These are phyloP conservation scores for Immersiella caudata DNA, from an alignment of 495 filamentous ascomycete genomes.

Conservation along the genomic window DNA sequence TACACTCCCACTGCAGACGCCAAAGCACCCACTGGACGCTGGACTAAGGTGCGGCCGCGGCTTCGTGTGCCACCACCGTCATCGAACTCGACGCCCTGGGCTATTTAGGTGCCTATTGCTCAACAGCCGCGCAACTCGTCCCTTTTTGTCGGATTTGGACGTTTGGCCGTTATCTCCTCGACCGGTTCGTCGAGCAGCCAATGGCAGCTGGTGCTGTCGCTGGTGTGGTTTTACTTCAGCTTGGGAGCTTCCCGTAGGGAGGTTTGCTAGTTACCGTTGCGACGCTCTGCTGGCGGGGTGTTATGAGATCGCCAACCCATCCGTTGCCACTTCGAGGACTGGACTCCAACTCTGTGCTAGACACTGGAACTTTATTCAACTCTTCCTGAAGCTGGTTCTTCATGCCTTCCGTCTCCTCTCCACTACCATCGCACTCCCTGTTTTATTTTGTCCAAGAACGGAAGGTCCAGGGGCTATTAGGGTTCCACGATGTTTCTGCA, in stretches of 20 bases:
- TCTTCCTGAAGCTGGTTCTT: conserved; percentile 21
- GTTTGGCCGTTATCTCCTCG: background rate
- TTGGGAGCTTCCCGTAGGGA: background rate
- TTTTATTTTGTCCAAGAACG: background rate
- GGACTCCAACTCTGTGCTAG: background rate
- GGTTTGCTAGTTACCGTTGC: background rate
- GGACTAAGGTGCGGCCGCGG: background rate
- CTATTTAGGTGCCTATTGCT: background rate
- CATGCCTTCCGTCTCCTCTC: conserved; percentile 1
- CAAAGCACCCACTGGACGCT: background rate
- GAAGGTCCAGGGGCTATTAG: background rate
- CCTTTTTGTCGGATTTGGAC: background rate
- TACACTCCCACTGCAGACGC: background rate
- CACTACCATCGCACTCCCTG: background rate
- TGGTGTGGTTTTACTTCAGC: conserved; percentile 6
- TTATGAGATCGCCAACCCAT: background rate
- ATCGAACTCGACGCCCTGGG: background rate
- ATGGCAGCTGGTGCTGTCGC: conserved; percentile 7
- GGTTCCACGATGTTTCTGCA: conserved; percentile 51
- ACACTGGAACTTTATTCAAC: background rate
- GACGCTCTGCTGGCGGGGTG: conserved; percentile 13
- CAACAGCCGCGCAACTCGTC: background rate
- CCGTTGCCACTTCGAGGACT: background rate
- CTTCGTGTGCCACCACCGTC: background rate
- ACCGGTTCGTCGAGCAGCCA: background rate